Conservation (phyloP, 345 rosid genomes). For the Camelina laxa region DNA sequence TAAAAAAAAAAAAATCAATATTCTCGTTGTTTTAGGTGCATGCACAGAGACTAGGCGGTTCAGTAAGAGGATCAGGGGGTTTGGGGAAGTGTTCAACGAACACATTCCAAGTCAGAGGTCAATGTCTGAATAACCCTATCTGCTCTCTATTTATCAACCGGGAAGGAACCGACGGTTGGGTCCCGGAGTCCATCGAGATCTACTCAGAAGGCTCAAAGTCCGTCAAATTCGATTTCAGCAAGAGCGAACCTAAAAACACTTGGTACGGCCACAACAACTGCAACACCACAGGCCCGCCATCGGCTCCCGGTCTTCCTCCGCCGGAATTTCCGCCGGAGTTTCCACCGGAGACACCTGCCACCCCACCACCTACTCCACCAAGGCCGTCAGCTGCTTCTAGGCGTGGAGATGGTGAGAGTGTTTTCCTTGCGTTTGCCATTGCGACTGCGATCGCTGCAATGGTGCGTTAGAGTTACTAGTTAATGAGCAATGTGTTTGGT, state of each 20-base stretch:
- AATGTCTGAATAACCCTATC: slow-evolving; percentile 55
- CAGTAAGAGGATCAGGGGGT: slow-evolving; percentile 44
- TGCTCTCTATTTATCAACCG: slow-evolving; percentile 65
- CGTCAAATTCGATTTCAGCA: slow-evolving; percentile 55
- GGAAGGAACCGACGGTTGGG: slow-evolving; percentile 72
- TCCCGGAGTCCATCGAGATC: slow-evolving; percentile 60
- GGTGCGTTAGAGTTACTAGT: slow-evolving; percentile 24
- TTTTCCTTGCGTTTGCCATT: not conserved
- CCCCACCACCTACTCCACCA: slow-evolving; percentile 34
- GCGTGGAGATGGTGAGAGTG: slow-evolving; percentile 12
- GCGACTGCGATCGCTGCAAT: slow-evolving; percentile 20
- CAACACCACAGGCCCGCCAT: slow-evolving; percentile 26
- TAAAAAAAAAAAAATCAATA: not conserved
- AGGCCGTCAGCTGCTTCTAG: slow-evolving; percentile 33
- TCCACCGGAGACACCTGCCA: slow-evolving; percentile 27
- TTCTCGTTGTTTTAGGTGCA: slow-evolving; percentile 50
- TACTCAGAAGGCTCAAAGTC: slow-evolving; percentile 49
- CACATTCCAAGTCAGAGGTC: slow-evolving; percentile 65
- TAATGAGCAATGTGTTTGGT: slow-evolving; percentile 6
- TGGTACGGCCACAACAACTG: slow-evolving; percentile 75
- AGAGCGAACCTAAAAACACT: slow-evolving; percentile 51
- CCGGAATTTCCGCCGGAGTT: slow-evolving; percentile 10
- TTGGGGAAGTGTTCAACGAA: slow-evolving; percentile 76
- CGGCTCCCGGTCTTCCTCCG: slow-evolving; percentile 26
- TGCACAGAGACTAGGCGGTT: slow-evolving; percentile 64